Percentiles rank a stretch among this genome's conserved stretches.
phyloP scores from a whole-genome alignment of 345 rosid genomes.

The Citrus unshiu region DNA sequence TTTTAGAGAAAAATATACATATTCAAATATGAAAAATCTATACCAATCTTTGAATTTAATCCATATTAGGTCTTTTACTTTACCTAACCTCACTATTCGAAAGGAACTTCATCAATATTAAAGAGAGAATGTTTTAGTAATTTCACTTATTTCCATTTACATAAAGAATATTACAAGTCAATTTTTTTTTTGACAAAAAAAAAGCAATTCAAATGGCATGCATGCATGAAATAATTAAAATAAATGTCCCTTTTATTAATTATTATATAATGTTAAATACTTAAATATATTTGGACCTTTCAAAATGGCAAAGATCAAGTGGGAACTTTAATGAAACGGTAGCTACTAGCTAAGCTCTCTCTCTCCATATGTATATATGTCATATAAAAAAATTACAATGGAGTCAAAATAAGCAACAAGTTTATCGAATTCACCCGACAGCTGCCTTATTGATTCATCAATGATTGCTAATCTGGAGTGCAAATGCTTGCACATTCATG shows the following conservation, averaged over 20 bases:
- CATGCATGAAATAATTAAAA: not conserved
- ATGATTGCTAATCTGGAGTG: not conserved
- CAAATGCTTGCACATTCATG: not conserved
- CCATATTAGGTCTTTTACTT: not conserved
- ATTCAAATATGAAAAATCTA: not conserved
- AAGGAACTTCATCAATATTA: not conserved
- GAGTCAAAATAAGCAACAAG: not conserved
- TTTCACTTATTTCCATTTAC: no score
- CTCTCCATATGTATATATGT: not conserved
- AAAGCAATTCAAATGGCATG: not conserved
- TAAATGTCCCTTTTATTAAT: not conserved
- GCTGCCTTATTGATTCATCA: not conserved
- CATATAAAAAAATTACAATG: not conserved
- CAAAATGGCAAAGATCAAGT: not conserved
- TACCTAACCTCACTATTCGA: not conserved
- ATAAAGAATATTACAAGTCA: no score
- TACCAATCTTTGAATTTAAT: not conserved
- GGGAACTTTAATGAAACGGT: not conserved
- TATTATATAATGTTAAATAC: not conserved
- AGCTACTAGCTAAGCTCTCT: not conserved
- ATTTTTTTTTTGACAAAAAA: no score
- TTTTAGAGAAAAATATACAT: not conserved
- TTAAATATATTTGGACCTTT: not conserved
- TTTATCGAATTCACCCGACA: not conserved
- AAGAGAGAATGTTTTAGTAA: no score